Evolutionary conservation across 2,329 filamentous ascomycete species (phyloP).

Genomic region (Dactylellina haptotyla): DNA sequence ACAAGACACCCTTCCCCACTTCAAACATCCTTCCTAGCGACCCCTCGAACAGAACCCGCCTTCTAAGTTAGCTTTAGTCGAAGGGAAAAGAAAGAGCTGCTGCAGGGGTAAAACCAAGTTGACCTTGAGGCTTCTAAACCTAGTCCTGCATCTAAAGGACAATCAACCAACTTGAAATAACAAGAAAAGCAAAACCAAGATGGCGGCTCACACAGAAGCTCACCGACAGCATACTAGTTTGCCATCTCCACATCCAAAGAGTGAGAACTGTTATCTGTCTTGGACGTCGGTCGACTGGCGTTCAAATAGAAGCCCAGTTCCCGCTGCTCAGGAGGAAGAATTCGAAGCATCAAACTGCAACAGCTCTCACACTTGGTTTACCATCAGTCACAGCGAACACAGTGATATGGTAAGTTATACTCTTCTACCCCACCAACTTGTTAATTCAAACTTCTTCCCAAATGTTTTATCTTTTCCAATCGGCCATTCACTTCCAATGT

Average conservation of each 20-base stretch:
- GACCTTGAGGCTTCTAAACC: constrained; percentile 24
- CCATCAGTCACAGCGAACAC: constrained; percentile 35
- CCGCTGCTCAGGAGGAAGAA: constrained; percentile 30
- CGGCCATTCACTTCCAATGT: constrained; percentile 14
- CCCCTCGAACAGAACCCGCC: constrained; percentile 18
- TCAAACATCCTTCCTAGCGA: constrained; percentile 41
- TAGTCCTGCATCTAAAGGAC: constrained; percentile 33
- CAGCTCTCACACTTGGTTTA: constrained; percentile 43
- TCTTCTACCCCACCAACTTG: constrained; percentile 19
- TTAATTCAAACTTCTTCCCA: constrained; percentile 18
- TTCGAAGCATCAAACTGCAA: constrained; percentile 47
- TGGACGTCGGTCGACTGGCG: constrained; percentile 43
- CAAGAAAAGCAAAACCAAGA: constrained; percentile 43
- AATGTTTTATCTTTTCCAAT: constrained; percentile 10
- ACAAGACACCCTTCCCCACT: constrained; percentile 38
- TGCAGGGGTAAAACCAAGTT: constrained; percentile 45
- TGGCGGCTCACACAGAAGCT: constrained; percentile 27
- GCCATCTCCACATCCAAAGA: constrained; percentile 38
- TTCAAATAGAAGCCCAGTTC: constrained; percentile 52
- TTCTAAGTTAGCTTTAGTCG: constrained; percentile 28
- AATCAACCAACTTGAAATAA: constrained; percentile 1
- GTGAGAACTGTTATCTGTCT: constrained; percentile 41
- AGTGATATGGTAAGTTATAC: constrained; percentile 54
- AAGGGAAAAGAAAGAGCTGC: constrained; percentile 14
- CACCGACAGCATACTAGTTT: constrained; percentile 23